Evolutionary conservation across 768 basidiomycete species (phyloP), one percentile per base, ranked within the genome.

Genomic region (Dacryopinax primogenitus): DNA sequence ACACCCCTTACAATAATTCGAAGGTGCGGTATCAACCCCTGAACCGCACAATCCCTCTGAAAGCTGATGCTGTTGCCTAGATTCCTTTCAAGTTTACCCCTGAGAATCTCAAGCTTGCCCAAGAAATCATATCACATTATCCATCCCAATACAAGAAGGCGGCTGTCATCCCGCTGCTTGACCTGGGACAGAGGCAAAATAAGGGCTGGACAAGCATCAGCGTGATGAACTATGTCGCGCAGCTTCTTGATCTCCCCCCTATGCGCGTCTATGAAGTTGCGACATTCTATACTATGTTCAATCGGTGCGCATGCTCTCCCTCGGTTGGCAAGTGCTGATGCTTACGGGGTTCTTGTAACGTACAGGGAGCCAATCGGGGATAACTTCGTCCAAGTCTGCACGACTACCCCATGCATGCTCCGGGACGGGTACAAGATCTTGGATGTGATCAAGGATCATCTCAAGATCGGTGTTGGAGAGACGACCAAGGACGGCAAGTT

Each of bases 231-330:
- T 91, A 93, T 71, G 88, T 99, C 64, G 96, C 96, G 0, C 88
- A 90, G 69, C 79, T 95, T 33, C 82, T 98, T 33, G 92, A 88
- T 71, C 88, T 99, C 84, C 91, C 89, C 11, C 90, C 91, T 63
- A 98, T 99, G 96, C 88, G 96, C 11, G 96, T 97, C 1, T 99
- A 99, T 74, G 96, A 99, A 77, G 96, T 99, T 62, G 95, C 95
- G 18, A 94, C 92, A 15, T 99, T 99, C 79, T 99, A 99, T 77
- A 99, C 96, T 70, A 98, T 99, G 95, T 98, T 97, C 82, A 99
- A 97, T 80, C 84, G 94, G 91, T 91, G 66, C 71, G 83, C 68
- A 45, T 30, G 30, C 32, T n/a, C 39, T 62, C 63, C 34, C 28
- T 62, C 16, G 33, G 45, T 0, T 28, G 34, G 34, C 13, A 39